Conservation (phyloP, 148 eudicot species). For the Amaranthus cruentus region DNA sequence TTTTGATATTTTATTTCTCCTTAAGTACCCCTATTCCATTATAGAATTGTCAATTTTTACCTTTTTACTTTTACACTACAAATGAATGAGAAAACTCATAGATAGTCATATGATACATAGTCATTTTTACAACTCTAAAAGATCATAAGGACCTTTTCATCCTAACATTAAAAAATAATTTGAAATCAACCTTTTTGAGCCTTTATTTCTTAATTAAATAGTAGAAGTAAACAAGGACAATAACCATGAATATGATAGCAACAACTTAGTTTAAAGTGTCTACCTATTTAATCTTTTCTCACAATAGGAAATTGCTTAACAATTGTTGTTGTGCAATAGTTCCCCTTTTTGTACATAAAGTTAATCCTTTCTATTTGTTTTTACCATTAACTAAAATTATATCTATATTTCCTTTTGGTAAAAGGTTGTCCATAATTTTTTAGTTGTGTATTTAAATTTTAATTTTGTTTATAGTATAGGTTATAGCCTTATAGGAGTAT, state of each 20-base stretch:
- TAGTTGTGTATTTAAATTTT: neutral
- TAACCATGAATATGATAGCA: slow-evolving; percentile 20
- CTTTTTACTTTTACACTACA: neutral
- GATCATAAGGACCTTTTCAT: slow-evolving; percentile 16
- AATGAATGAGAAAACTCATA: neutral
- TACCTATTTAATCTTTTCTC: slow-evolving; percentile 11
- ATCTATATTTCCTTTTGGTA: no score
- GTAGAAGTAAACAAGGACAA: slow-evolving; percentile 23
- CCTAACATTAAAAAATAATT: slow-evolving; percentile 17
- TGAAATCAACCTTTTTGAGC: slow-evolving; percentile 18
- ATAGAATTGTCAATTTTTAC: slow-evolving; percentile 19
- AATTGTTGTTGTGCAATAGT: neutral
- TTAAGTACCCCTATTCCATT: neutral
- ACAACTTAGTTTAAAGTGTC: slow-evolving; percentile 12
- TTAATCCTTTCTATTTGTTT: no score
- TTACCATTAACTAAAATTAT: no score
- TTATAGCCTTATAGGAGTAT: no score
- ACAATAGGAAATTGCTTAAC: slow-evolving; percentile 5
- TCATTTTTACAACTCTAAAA: slow-evolving; percentile 15
- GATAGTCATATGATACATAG: neutral
- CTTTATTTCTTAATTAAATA: slow-evolving; percentile 13
- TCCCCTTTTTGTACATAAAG: no score
- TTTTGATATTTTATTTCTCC: slow-evolving; percentile 24
- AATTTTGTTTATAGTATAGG: no score
- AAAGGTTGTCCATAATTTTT: neutral